Percentiles rank a stretch among this genome's conserved stretches.
Evolutionary conservation across 768 basidiomycete genomes (phyloP).

Genomic region (Filobasidium wieringae): DNA sequence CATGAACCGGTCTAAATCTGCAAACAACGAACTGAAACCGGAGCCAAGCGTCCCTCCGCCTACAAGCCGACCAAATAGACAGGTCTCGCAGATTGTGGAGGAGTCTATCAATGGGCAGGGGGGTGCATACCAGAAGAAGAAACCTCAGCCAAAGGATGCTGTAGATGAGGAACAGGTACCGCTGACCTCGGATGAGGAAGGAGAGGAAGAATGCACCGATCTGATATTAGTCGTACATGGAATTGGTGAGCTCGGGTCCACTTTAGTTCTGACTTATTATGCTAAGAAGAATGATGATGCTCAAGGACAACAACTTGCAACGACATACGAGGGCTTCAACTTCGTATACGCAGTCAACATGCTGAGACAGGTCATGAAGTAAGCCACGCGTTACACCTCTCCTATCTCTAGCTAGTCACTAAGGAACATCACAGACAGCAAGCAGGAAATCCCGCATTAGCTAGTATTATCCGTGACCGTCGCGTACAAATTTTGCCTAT

Average conservation of each 20-base stretch:
- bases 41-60: background rate
- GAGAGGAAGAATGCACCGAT: slow-evolving; percentile 40
- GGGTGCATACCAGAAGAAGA: slow-evolving; percentile 13
- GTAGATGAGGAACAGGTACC: slow-evolving; percentile 35
- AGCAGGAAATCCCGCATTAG: slow-evolving; percentile 39
- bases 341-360: slow-evolving; percentile 44
- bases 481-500: slow-evolving; percentile 43
- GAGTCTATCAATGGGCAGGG: slow-evolving; percentile 3
- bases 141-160: slow-evolving; percentile 15
- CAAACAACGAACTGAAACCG: background rate
- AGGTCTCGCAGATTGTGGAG: slow-evolving; percentile 9
- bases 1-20: slow-evolving; percentile 12
- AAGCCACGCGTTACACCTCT: slow-evolving; percentile 7
- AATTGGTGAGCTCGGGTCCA: slow-evolving; percentile 38
- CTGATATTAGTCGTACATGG: slow-evolving; percentile 44
- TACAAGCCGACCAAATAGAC: background rate
- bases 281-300: background rate
- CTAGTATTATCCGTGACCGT: slow-evolving; percentile 41
- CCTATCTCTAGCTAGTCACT: background rate
- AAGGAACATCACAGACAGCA: slow-evolving; percentile 38
- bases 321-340: slow-evolving; percentile 41
- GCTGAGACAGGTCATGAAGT: slow-evolving; percentile 40
- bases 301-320: slow-evolving; percentile 38
- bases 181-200: slow-evolving; percentile 26
- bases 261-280: background rate